Evolutionary conservation across 306 rosid genomes (phyloP).

Genomic region (Castanea sativa): DNA sequence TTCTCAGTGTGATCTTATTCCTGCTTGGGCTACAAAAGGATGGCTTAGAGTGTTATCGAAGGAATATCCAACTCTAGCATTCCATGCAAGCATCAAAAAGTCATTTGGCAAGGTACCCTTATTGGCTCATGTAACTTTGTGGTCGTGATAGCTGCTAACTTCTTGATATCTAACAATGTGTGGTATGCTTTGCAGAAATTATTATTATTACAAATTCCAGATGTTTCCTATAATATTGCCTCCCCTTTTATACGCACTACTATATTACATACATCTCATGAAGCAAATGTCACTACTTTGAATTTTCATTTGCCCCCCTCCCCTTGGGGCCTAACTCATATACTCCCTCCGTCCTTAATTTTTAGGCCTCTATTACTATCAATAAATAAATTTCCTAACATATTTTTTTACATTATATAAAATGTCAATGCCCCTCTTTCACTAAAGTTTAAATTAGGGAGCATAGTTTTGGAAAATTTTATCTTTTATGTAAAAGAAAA

Average conservation of each 20-base stretch:
- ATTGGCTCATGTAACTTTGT: not conserved
- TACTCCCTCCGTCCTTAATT: too few relatives aligned
- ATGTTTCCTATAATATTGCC: not conserved
- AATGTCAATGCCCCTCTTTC: too few relatives aligned
- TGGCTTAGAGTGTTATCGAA: slow-evolving; percentile 88
- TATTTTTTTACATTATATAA: too few relatives aligned
- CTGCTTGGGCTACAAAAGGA: slow-evolving; percentile 92
- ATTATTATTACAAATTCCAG: not conserved
- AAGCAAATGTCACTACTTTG: too few relatives aligned
- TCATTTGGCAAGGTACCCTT: slow-evolving; percentile 87
- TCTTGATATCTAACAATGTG: not conserved
- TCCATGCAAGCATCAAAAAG: slow-evolving; percentile 92
- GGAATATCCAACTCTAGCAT: slow-evolving; percentile 90
- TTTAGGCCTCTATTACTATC: too few relatives aligned
- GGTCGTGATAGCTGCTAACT: not conserved
- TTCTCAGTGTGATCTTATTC: slow-evolving; percentile 79
- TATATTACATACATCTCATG: not conserved
- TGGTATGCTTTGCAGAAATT: not conserved
- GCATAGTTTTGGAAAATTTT: too few relatives aligned
- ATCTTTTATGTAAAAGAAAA: too few relatives aligned
- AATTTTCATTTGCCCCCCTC: too few relatives aligned
- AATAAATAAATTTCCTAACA: too few relatives aligned
- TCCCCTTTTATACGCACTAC: not conserved
- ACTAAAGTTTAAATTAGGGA: too few relatives aligned
- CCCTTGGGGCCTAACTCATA: too few relatives aligned